Conservation (phyloP, 768 basidiomycete species). For the Chiua virens region DNA sequence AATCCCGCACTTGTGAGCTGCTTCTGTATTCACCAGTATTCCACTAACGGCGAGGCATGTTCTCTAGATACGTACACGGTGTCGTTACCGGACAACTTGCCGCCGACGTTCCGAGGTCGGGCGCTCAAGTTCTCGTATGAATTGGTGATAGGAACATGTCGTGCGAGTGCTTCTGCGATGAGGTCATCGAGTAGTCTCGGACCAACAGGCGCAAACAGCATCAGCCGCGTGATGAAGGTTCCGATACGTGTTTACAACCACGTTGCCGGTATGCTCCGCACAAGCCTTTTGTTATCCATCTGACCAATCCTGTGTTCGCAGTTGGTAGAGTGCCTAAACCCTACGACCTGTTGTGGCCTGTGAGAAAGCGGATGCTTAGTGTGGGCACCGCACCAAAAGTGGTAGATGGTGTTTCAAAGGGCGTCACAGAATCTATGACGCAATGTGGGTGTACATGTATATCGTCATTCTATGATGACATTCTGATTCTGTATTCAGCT, state of each 20-base stretch:
- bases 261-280: conserved; percentile 59
- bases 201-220: conserved; percentile 44
- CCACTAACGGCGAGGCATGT: not conserved
- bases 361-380: conserved; percentile 41
- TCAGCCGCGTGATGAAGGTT: conserved; percentile 82
- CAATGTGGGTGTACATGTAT: conserved; percentile 17
- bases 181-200: conserved; percentile 32
- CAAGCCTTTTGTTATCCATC: not conserved
- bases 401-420: conserved; percentile 21
- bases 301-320: conserved; percentile 19
- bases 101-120: conserved; percentile 88
- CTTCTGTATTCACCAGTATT: not conserved
- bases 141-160: conserved; percentile 84
- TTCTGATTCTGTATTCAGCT: conserved; percentile 11
- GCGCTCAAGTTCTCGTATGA: conserved; percentile 86
- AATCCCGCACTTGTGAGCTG: conserved; percentile 71
- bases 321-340: conserved; percentile 57
- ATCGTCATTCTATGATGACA: not conserved
- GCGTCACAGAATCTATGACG: not conserved
- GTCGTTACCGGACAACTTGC: conserved; percentile 72
- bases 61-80: conserved; percentile 76
- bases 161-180: conserved; percentile 44
- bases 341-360: conserved; percentile 86
- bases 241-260: conserved; percentile 91
- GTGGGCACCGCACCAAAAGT: conserved; percentile 28